Evolutionary conservation across 192 early-diverging fungal species (phyloP), one percentile per base, ranked within the genome.

Genomic region (Gaertneriomyces sp.): DNA sequence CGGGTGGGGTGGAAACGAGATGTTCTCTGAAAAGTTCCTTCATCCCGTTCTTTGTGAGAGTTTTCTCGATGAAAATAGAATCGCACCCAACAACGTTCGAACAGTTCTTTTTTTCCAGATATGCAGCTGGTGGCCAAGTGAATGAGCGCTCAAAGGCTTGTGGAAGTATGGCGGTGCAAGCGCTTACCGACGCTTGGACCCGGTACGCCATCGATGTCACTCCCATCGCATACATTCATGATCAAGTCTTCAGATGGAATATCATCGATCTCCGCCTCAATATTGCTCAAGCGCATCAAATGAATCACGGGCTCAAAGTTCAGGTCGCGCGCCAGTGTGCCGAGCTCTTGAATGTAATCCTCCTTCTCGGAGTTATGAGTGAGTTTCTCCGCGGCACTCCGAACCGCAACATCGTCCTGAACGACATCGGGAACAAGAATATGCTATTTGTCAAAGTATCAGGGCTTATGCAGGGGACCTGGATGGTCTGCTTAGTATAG

Each of bases 31-130:
- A 75, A 44, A 75, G 74, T 40, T 67, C 58, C 43, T 75, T 75
- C 74, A 75, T 75, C 11, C 74, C 74, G 51, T 68, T 69, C 61
- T 75, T 75, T 0, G 74, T 75, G 25, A 68, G 39, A 3, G 74
- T 75, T 60, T 75, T 75, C 52, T 75, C 69, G 60, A 75, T 75
- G 51, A 75, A 75, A 11, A 75, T 45, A 5, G 71, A 75, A 41
- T 75, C 74, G 66, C 74, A 74, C 3, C 70, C 74, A 42, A 75
- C 66, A 7, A 75, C 71, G 61, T 74, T 75, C 16, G 60, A 45
- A 42, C 60, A 67, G 39, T 74, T 67, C 14, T 74, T 59, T 20
- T 42, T 33, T 47, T 75, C 74, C 33, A 75, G 46, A 49, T 74
- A 74, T 4, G 61, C 74, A 20, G 73, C 72, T 73, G 25, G 12